Conservation (phyloP, 257 asterid genomes). For the Gynochthodes officinalis region DNA sequence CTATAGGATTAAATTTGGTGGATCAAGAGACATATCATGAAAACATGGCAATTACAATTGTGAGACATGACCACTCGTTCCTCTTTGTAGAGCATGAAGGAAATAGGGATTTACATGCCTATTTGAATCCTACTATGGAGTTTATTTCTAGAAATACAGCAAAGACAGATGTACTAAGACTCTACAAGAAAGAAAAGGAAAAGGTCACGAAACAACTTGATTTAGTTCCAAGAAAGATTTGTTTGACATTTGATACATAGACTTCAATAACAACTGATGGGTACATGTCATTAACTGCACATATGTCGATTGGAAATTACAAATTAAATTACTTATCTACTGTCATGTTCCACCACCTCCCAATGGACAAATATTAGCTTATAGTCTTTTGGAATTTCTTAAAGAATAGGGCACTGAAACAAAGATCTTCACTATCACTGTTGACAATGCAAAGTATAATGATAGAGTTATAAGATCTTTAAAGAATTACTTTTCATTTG, state of each 20-base stretch:
- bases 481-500: not conserved
- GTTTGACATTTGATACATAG: conserved; percentile 1
- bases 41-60: not conserved
- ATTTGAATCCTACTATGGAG: not conserved
- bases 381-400: too few relatives aligned
- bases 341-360: too few relatives aligned
- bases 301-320: too few relatives aligned
- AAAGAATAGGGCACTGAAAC: too few relatives aligned
- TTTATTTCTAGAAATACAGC: conserved; percentile 1
- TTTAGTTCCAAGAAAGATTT: not conserved
- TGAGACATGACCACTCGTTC: not conserved
- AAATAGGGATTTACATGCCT: conserved; percentile 1
- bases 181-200: not conserved
- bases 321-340: too few relatives aligned
- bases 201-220: not conserved
- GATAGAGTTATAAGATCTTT: not conserved
- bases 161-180: not conserved
- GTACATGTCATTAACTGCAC: too few relatives aligned
- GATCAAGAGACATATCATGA: not conserved
- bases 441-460: not conserved
- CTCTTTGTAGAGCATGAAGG: not conserved
- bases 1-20: not conserved
- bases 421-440: too few relatives aligned
- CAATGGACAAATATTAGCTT: too few relatives aligned
- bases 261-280: not conserved